These are phyloP conservation scores for Thuidium tamariscinum DNA, from an alignment of 225 moss, liverwort and hornwort genomes.

Conservation along the genomic window DNA sequence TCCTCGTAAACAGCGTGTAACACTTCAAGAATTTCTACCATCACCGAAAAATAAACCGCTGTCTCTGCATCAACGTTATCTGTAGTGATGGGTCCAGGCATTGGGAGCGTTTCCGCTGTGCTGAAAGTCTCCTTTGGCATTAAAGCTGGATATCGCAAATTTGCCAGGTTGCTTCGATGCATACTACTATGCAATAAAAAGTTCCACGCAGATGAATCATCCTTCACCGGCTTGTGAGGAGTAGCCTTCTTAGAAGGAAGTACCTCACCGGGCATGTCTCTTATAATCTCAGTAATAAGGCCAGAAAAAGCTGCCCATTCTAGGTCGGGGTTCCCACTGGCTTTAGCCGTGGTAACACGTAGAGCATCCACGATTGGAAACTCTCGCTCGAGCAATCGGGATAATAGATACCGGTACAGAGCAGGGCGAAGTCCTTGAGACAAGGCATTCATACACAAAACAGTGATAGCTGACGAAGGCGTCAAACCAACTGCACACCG, in stretches of 20 bases:
- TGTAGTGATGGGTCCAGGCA: conserved; percentile 40
- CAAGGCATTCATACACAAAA: conserved; percentile 71
- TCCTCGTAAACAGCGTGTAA: conserved; percentile 95
- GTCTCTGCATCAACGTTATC: conserved; percentile 58
- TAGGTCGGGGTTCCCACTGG: conserved; percentile 72
- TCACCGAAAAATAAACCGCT: conserved; percentile 68
- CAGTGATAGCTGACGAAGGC: conserved; percentile 72
- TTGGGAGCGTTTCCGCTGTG: conserved; percentile 38
- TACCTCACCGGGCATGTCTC: conserved; percentile 82
- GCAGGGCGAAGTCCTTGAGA: conserved; percentile 92
- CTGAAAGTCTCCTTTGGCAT: conserved; percentile 36
- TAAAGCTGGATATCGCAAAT: conserved; percentile 58
- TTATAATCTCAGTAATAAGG: conserved; percentile 76
- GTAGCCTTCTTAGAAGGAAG: conserved; percentile 21
- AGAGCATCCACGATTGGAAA: conserved; percentile 52
- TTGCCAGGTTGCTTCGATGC: conserved; percentile 76
- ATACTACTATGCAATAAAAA: conserved; percentile 72
- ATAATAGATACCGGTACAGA: conserved; percentile 67
- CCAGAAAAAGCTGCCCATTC: conserved; percentile 87
- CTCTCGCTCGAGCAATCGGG: conserved; percentile 79
- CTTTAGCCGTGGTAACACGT: conserved; percentile 47
- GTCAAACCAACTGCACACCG: conserved; percentile 70
- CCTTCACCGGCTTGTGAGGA: conserved; percentile 23
- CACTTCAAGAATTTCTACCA: conserved; percentile 93
- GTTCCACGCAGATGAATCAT: conserved; percentile 60